These are phyloP conservation scores for Globisporangium acanthophoron DNA, from an alignment of 352 stramenopile species.

Conservation along the genomic window DNA sequence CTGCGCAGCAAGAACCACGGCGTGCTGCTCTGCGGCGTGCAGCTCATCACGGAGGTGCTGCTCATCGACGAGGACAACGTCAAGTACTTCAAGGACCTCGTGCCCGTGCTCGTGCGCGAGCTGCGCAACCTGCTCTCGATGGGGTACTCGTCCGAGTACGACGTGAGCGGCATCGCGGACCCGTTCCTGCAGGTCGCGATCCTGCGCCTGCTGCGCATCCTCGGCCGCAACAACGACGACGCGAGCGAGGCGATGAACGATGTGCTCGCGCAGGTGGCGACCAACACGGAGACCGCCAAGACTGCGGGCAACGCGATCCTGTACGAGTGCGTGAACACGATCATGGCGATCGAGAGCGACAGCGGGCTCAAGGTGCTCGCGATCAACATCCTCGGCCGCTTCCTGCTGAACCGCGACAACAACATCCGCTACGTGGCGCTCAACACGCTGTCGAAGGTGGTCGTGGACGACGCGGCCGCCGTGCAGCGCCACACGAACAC, in stretches of 20 bases:
- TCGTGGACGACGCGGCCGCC: constrained; percentile 87
- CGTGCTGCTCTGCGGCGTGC: constrained; percentile 95
- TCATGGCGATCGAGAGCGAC: constrained; percentile 98
- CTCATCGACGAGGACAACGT: constrained; percentile 67
- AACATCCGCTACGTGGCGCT: constrained; percentile 99
- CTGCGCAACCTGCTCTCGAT: constrained; percentile 96
- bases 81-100: constrained; percentile 69
- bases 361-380: constrained; percentile 95
- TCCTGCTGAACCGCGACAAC: constrained; percentile 99
- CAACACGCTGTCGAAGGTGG: constrained; percentile 94
- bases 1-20: constrained; percentile 96
- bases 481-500: constrained; percentile 97
- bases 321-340: constrained; percentile 99
- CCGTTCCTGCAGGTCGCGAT: constrained; percentile 95
- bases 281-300: constrained; percentile 99
- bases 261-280: constrained; percentile 98
- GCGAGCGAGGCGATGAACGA: constrained; percentile 95
- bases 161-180: constrained; percentile 97
- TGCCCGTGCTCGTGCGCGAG: constrained; percentile 71
- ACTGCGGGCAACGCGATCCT: constrained; percentile 99
- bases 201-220: constrained; percentile 89
- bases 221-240: constrained; percentile 95
- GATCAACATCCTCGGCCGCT: constrained; percentile 99
- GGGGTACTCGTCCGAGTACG: constrained; percentile 98
- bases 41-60: constrained; percentile 96